A percentile compares a stretch with the other conserved stretches of the same genome.
phyloP scores from a whole-genome alignment of 2,329 filamentous ascomycete genomes.

The Pestalotiopsis sp. region DNA sequence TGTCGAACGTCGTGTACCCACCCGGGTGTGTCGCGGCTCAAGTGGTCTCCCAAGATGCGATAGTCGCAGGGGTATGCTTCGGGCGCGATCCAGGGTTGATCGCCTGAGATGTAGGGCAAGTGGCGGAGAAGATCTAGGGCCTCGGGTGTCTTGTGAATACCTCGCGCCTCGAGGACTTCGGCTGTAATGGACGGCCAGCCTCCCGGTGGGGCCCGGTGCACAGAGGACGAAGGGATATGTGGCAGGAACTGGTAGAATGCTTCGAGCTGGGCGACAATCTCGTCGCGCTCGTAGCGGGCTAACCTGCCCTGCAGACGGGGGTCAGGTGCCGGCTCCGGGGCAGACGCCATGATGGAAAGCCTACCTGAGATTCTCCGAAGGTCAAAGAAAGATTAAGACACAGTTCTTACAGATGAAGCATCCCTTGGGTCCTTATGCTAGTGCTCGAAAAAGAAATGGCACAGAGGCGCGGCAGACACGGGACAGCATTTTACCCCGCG shows the following conservation, averaged over 20 bases:
- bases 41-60: background rate
- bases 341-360: background rate
- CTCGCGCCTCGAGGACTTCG: background rate
- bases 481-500: too few species aligned
- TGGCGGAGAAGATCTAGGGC: slow-evolving; percentile 8
- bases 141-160: slow-evolving; percentile 2
- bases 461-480: too few species aligned
- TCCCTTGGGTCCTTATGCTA: too few species aligned
- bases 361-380: too few species aligned
- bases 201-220: background rate
- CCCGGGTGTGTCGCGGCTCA: background rate
- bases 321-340: background rate
- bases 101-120: slow-evolving; percentile 1
- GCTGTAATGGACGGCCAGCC: slow-evolving; percentile 5
- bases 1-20: background rate
- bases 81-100: slow-evolving; percentile 5
- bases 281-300: background rate
- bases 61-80: slow-evolving; percentile 4
- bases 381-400: too few species aligned
- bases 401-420: too few species aligned
- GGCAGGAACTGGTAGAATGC: slow-evolving; percentile 2
- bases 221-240: background rate
- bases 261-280: background rate
- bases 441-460: too few species aligned
- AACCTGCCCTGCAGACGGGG: background rate